A percentile compares a stretch with the other conserved stretches of the same genome.
These are phyloP conservation scores for sweet orange (Citrus sinensis) DNA, from an alignment of 345 rosid species.

Conservation along the genomic window DNA sequence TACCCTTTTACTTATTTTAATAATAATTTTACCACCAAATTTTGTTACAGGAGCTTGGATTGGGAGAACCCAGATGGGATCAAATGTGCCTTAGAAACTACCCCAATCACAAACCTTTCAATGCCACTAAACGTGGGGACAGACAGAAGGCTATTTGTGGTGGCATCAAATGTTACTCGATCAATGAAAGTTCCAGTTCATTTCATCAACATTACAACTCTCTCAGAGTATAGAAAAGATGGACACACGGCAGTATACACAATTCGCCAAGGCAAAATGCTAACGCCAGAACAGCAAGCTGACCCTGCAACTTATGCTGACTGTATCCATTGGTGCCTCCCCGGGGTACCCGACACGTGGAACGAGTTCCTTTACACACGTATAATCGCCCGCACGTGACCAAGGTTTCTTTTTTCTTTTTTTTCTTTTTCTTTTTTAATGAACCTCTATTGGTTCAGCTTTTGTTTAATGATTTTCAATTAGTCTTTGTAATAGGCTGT, in stretches of 20 bases:
- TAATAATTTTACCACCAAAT: too few species aligned
- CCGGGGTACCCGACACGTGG: constrained; percentile 93
- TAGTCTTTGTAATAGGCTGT: constrained; percentile 4
- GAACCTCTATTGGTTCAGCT: not conserved
- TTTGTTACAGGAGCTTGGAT: constrained; percentile 64
- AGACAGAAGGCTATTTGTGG: constrained; percentile 50
- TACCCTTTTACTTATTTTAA: too few species aligned
- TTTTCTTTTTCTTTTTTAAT: not conserved
- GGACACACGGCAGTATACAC: constrained; percentile 87
- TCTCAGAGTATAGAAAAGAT: constrained; percentile 84
- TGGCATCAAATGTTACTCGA: constrained; percentile 47
- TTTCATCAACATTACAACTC: constrained; percentile 64
- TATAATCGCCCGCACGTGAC: constrained; percentile 65
- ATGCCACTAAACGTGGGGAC: constrained; percentile 66
- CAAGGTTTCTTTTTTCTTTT: not conserved
- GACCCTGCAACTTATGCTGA: constrained; percentile 84
- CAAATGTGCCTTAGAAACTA: constrained; percentile 76
- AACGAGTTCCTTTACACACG: constrained; percentile 80
- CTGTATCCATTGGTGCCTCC: constrained; percentile 98
- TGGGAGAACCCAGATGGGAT: constrained; percentile 84
- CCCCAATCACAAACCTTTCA: constrained; percentile 56
- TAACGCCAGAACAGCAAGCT: constrained; percentile 70
- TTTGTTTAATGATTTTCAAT: not conserved
- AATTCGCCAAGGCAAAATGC: constrained; percentile 75
- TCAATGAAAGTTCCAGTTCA: constrained; percentile 55